Base-by-base conservation (phyloP, 352 stramenopile species). In the Phytophthora ohioensis region DNA sequence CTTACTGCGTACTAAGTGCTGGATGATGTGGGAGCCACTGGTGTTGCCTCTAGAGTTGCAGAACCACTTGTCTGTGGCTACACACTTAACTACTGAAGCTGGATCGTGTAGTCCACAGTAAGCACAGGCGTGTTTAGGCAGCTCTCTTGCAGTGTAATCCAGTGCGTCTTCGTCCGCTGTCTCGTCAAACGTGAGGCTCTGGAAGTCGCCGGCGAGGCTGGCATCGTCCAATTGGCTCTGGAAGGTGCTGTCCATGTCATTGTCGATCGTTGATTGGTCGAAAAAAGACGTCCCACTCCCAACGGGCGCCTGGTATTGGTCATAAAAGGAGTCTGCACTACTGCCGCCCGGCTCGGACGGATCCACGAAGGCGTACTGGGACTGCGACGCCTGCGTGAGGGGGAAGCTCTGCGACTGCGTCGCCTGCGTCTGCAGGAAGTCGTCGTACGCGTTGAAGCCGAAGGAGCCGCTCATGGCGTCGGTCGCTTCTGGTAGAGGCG, bases 71-170 rank as follows among this genome's bases (percentile, higher is more conserved):
- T 93, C 91, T 6, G 80, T 95, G 49, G 97, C 79, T 4, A 99
- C 94, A 78, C 98, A 99, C 73, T 98, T 96, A 34, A 99, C 97
- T 0, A 99, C 97, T 30, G 90, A 98, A 15, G 92, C 88, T 9
- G 96, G 95, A 73, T 99, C 97, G 73, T 98, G 93, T 64, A 99
- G 91, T 0, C 98, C 98, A 71, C 98, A 99, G 84, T 99, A 99
- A 8, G 91, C 86, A 75, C 97, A 99, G 1, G 97, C 89, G 69
- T 98, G 96, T 15, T 87, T 73, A 0, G 97, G 97, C 3, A 99
- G 72, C 52, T 94, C 87, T 15, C 73, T 65, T 4, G 85, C 73
- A 13, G 84, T 91, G 64, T 93, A 92, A 48, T 92, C 85, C 27
- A 93, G 58, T 7, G 66, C 73, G 30, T 94, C 87, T 15, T 94